Evolutionary conservation across 441 rosid species (phyloP), one percentile per base, ranked within the genome.

Genomic region (Gossypium aridum): DNA sequence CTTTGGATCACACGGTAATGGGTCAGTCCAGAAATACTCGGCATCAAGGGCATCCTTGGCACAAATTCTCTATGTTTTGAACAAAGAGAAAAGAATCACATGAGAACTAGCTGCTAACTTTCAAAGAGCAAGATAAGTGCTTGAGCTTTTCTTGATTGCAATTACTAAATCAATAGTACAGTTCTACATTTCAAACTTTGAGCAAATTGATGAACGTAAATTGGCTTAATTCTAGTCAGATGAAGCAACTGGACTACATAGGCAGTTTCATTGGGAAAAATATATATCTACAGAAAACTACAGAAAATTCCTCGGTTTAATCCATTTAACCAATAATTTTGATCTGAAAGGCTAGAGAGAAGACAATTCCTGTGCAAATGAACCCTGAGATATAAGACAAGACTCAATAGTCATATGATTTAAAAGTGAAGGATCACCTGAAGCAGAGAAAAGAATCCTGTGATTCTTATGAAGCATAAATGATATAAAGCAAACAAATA

Each of bases 1-100:
- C 82, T 88, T 93, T 54, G 99, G 98, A 78, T 96, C 97, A 73
- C 99, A 96, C 0, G 99, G 99, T 53, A 93, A 76, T 1, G 98
- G 68, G 70, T 96, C 99, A 39, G 93, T 81, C 99, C 99, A 96
- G 89, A 96, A 93, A 82, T 96, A 96, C 87, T 96, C 98, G 0
- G 97, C 98, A 75, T 93, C 98, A 51, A 96, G 94, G 34, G 98
- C 98, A 87, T 96, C 99, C 87, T 90, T 93, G 45, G 98, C 97
- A 23, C 89, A 81, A 88, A 95, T 90, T 87, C 99, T 91, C 99
- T 93, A 83, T 59, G 78, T 69, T 64, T 31, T 10, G 25, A 10
- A 45, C 10, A 14, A 25, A 47, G 54, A 23, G 70, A 61, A 70
- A 12, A 22, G 16, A 65, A 20, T 59, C 51, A 8, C 25, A 53